phyloP scores from a whole-genome alignment of 140 eudicot genomes.

The Anethum foeniculum region DNA sequence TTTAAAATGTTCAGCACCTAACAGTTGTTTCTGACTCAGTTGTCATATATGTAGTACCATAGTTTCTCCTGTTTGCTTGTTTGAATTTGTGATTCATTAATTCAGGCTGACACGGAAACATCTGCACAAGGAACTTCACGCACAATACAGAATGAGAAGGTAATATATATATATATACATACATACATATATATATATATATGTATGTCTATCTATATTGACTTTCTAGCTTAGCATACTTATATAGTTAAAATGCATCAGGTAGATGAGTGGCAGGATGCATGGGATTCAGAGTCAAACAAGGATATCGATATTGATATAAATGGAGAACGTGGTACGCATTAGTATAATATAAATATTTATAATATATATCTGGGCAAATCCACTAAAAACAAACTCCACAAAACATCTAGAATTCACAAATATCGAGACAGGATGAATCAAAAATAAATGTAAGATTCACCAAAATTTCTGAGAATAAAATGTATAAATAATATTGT shows the following conservation, averaged over 20 bases:
- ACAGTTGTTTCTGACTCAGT: not conserved
- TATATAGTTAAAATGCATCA: conserved; percentile 5
- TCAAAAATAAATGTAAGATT: no score
- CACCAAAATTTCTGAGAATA: no score
- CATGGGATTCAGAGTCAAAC: conserved; percentile 33
- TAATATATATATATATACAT: not conserved
- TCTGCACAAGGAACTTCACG: conserved; percentile 41
- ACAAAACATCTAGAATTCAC: no score
- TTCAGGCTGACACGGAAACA: conserved; percentile 47
- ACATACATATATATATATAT: not conserved
- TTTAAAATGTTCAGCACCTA: not conserved
- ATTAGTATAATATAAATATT: not conserved
- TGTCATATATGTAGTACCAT: not conserved
- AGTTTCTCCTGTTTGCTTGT: conserved; percentile 4
- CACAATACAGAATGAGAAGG: conserved; percentile 30
- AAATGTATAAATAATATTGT: no score
- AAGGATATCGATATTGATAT: conserved; percentile 26
- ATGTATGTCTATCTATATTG: not conserved
- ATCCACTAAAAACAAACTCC: no score
- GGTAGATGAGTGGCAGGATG: conserved; percentile 37
- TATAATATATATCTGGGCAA: no score
- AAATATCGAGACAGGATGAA: no score
- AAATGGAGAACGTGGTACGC: conserved; percentile 31
- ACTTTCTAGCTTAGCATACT: not conserved
- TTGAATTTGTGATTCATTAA: not conserved